phyloP scores from a whole-genome alignment of 768 basidiomycete species.

The Mrakia gelida region DNA sequence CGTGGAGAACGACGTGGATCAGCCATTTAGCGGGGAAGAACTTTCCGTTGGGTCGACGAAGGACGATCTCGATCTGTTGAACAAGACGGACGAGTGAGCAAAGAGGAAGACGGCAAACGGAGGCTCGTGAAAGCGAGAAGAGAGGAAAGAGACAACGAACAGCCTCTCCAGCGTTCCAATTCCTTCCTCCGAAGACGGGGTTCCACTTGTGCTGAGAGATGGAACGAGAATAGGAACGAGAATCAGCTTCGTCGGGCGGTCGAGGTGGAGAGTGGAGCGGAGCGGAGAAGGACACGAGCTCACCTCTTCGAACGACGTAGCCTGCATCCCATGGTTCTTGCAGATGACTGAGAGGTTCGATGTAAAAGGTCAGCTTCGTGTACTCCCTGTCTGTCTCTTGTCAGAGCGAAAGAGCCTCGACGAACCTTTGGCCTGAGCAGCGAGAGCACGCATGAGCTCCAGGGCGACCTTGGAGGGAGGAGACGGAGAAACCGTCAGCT shows the following conservation, averaged over 20 bases:
- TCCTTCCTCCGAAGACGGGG: conserved; percentile 10
- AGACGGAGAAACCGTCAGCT: background rate
- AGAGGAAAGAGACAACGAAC: background rate
- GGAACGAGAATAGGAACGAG: background rate
- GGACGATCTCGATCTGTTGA: conserved; percentile 12
- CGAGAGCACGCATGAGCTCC: conserved; percentile 9
- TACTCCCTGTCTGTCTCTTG: no score
- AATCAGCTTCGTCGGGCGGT: background rate
- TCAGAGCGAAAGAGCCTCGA: no score
- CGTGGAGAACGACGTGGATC: conserved; percentile 13
- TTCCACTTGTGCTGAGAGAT: conserved; percentile 2
- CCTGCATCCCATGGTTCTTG: background rate
- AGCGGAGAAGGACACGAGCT: background rate
- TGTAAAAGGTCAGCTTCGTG: no score
- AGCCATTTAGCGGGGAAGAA: conserved; percentile 3
- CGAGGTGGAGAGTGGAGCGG: no score
- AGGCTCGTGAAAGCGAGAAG: background rate
- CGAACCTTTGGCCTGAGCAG: conserved; percentile 14
- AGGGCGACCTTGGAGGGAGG: background rate
- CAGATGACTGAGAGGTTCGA: background rate
- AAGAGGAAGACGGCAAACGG: no score
- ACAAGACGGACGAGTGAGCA: background rate
- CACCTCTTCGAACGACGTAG: conserved; percentile 7
- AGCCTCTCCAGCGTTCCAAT: conserved; percentile 15
- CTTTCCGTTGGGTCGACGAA: background rate